Percentiles rank a stretch among this genome's conserved stretches.
These are phyloP conservation scores for Xylaria nigripes DNA, from an alignment of 495 filamentous ascomycete species.

Conservation along the genomic window DNA sequence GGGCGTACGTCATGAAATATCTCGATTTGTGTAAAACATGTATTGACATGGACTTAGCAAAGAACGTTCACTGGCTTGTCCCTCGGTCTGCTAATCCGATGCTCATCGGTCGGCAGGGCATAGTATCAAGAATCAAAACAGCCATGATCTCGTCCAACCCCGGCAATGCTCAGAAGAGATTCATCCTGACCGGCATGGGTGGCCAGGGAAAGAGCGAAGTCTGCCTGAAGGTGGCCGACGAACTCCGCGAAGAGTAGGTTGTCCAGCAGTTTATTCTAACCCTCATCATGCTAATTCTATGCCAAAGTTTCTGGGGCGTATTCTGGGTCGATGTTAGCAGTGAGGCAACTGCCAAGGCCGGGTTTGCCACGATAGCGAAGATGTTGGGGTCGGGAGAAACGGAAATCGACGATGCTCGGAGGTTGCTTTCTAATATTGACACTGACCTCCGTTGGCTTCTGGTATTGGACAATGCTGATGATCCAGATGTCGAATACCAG, in stretches of 20 bases:
- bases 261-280: not conserved
- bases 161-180: not conserved
- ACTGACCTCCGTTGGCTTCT: not conserved
- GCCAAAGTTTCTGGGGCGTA: too few relatives aligned
- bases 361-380: too few relatives aligned
- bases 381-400: too few relatives aligned
- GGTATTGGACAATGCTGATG: conserved; percentile 1
- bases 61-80: conserved; percentile 3
- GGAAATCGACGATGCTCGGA: too few relatives aligned
- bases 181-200: conserved; percentile 1
- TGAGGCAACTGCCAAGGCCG: too few relatives aligned
- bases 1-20: too few relatives aligned
- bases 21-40: not conserved
- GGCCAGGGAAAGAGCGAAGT: conserved; percentile 4
- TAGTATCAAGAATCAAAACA: not conserved
- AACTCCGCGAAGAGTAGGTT: conserved; percentile 1
- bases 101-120: not conserved
- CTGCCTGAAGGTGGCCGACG: not conserved
- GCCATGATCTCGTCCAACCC: not conserved
- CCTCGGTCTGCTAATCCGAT: not conserved
- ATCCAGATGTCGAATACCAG: not conserved
- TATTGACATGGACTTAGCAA: not conserved
- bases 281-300: too few relatives aligned
- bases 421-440: not conserved
- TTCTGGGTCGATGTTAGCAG: too few relatives aligned